Evolutionary conservation across 116 monocot species (phyloP).

Genomic region (Iris pallida): DNA sequence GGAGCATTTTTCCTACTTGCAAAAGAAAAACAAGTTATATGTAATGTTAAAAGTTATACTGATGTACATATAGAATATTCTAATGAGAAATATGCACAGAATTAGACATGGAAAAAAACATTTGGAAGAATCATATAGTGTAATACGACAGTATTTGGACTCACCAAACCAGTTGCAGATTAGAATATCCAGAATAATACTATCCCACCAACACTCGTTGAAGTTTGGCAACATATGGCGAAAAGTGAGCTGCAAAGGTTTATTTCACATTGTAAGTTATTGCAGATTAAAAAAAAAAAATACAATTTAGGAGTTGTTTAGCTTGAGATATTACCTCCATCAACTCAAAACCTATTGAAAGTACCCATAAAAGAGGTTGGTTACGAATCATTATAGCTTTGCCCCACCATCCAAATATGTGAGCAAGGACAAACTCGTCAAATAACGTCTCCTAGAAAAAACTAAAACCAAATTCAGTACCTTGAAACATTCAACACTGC

Average conservation of each 20-base stretch:
- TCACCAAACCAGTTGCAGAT: slow-evolving; percentile 99
- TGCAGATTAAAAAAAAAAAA: not conserved
- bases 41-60: too few relatives aligned
- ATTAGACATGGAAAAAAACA: too few relatives aligned
- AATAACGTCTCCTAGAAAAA: slow-evolving; percentile 86
- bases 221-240: slow-evolving; percentile 99
- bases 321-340: slow-evolving; percentile 72
- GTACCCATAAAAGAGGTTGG: slow-evolving; percentile 91
- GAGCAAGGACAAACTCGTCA: slow-evolving; percentile 98
- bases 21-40: too few relatives aligned
- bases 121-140: too few relatives aligned
- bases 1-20: too few relatives aligned
- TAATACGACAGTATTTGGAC: slow-evolving; percentile 2
- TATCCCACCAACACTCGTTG: slow-evolving; percentile 99
- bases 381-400: slow-evolving; percentile 99
- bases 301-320: not conserved
- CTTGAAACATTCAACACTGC: not conserved
- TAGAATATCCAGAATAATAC: slow-evolving; percentile 83
- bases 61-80: too few relatives aligned
- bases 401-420: slow-evolving; percentile 99
- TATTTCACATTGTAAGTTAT: not conserved
- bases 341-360: slow-evolving; percentile 91
- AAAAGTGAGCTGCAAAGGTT: slow-evolving; percentile 78
- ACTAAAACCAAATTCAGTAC: slow-evolving; percentile 43
- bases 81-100: too few relatives aligned